Evolutionary conservation across 306 rosid species (phyloP).

Genomic region (Mucuna pruriens): DNA sequence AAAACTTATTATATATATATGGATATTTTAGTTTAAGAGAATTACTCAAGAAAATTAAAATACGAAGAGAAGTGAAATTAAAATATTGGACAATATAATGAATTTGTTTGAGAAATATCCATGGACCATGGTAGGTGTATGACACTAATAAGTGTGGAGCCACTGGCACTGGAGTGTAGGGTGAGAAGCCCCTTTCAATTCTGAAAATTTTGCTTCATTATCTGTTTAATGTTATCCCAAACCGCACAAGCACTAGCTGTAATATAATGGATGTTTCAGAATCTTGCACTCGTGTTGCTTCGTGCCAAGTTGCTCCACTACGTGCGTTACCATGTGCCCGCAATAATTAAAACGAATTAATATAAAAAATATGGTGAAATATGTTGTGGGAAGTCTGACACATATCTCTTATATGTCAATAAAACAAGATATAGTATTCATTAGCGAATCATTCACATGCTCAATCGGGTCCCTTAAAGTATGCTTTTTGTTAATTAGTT

Average conservation of each 20-base stretch:
- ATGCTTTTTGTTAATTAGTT: neutral
- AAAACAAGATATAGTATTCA: constrained; percentile 16
- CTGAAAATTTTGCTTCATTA: constrained; percentile 22
- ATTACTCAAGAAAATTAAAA: neutral
- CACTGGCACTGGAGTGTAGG: constrained; percentile 4
- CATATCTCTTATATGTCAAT: neutral
- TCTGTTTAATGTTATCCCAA: constrained; percentile 19
- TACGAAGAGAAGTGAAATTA: neutral
- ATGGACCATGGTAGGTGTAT: constrained; percentile 24
- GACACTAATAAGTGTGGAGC: constrained; percentile 31
- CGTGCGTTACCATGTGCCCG: constrained; percentile 23
- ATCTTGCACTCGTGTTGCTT: constrained; percentile 41
- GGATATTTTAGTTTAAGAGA: neutral
- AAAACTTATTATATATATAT: too few relatives aligned
- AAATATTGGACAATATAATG: neutral
- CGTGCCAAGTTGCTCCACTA: constrained; percentile 26
- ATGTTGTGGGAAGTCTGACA: constrained; percentile 6
- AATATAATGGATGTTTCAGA: constrained; percentile 32
- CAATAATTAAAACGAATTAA: constrained; percentile 1
- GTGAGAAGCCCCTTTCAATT: constrained; percentile 34
- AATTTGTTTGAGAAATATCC: neutral
- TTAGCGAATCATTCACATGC: constrained; percentile 4
- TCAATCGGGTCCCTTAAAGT: neutral
- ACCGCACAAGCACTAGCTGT: constrained; percentile 27
- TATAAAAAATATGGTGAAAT: neutral